Evolutionary conservation across 2,329 filamentous ascomycete genomes (phyloP), one percentile per base, ranked within the genome.

Genomic region (Neofusicoccum sp.): DNA sequence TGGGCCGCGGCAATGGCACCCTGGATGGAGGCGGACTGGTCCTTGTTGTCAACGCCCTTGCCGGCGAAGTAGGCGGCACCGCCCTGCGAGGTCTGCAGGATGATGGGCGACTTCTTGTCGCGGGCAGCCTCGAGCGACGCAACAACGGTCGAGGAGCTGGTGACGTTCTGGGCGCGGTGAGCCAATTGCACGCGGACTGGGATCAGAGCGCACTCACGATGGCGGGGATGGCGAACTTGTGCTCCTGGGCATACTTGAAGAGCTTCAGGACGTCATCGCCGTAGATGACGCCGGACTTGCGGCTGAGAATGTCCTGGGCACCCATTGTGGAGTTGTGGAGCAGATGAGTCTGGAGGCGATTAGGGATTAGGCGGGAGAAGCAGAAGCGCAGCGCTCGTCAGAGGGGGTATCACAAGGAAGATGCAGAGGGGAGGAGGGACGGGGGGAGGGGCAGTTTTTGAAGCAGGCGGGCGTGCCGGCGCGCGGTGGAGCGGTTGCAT

Each of bases 31-130:
- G 93, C 94, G 73, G 88, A 84, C 83, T 97, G 95, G 82, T 93
- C 65, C 67, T 75, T 64, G 71, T 76, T 74, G 67, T 69, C 71
- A 47, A 72, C 67, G 54, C 74, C 75, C 71, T 83, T 82, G 65
- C 79, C 77, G 73, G 69, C 69, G 68, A 77, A 76, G 75, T 78
- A 78, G 73, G 93, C 93, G 68, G 92, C 90, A 81, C 93, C 93
- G 75, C 95, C 95, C 81, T 98, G 92, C 73, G 91, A 96, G 74
- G 91, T 85, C 84, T 98, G 95, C 71, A 98, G 88, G 80, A 97
- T 90, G 81, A 97, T 89, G 72, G 95, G 95, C 66, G 91, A 85
- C 80, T 96, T 96, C 77, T 88, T 84, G 80, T 98, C 93, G 74
- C 92, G 89, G 71, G 95, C 95, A 77, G 95, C 95, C 86, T 99